Percentiles rank a stretch among this genome's conserved stretches.
Evolutionary conservation across 192 early-diverging fungal genomes (phyloP).

Genomic region (Chytriomyces sp.): DNA sequence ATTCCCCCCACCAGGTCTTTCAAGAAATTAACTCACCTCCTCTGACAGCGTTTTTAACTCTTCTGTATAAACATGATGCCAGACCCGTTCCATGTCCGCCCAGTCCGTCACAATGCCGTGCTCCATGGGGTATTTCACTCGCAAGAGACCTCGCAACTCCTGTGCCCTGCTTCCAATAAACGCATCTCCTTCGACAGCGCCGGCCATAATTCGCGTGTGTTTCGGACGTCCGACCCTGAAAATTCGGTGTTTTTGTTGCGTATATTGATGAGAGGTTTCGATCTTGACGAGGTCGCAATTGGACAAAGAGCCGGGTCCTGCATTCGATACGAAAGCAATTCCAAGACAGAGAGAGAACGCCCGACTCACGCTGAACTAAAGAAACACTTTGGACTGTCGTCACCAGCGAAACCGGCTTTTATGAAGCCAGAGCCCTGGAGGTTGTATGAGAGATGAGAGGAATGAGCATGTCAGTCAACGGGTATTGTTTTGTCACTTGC

Average conservation of each 20-base stretch:
- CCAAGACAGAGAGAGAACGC: not conserved
- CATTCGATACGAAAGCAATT: not conserved
- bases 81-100: slow-evolving; percentile 99
- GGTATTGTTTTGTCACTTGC: slow-evolving; percentile 60
- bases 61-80: slow-evolving; percentile 96
- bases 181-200: slow-evolving; percentile 93
- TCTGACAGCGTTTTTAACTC: slow-evolving; percentile 95
- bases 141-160: slow-evolving; percentile 92
- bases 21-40: slow-evolving; percentile 67
- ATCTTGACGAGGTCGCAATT: no score
- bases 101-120: slow-evolving; percentile 97
- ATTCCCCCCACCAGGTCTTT: not conserved
- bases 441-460: not conserved
- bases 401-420: slow-evolving; percentile 98
- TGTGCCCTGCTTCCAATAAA: slow-evolving; percentile 97
- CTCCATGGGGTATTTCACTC: slow-evolving; percentile 94
- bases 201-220: slow-evolving; percentile 95
- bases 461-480: not conserved
- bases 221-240: slow-evolving; percentile 91
- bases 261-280: not conserved
- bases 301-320: no score
- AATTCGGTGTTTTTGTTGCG: not conserved
- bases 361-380: slow-evolving; percentile 85
- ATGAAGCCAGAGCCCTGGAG: slow-evolving; percentile 95
- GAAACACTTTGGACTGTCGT: slow-evolving; percentile 95